phyloP scores from a whole-genome alignment of 2,329 filamentous ascomycete genomes.

The Colletotrichum sansevieriae region DNA sequence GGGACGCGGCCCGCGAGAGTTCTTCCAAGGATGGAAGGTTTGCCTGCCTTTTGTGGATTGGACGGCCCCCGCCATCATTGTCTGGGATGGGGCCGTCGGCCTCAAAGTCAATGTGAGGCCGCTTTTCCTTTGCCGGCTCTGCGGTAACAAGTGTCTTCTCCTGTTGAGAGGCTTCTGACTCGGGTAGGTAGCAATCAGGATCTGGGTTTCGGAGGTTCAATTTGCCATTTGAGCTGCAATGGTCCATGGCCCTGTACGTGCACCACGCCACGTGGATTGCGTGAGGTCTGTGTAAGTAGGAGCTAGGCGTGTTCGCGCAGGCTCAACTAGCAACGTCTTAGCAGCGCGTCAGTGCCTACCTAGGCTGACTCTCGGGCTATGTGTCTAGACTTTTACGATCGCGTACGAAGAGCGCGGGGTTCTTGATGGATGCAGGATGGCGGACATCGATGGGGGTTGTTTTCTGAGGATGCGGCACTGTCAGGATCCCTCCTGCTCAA shows the following conservation, averaged over 20 bases:
- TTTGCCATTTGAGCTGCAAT: background rate
- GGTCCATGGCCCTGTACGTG: background rate
- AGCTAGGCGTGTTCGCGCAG: background rate
- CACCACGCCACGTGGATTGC: constrained; percentile 13
- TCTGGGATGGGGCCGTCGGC: constrained; percentile 14
- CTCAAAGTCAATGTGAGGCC: constrained; percentile 26
- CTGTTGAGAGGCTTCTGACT: background rate
- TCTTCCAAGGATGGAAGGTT: constrained; percentile 21
- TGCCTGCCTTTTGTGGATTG: background rate
- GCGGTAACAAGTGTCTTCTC: background rate
- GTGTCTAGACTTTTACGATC: background rate
- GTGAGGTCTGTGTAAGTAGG: constrained; percentile 1
- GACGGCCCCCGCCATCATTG: background rate
- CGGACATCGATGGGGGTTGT: background rate
- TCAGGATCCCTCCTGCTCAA: background rate
- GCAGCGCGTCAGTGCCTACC: background rate
- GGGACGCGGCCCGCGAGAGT: constrained; percentile 25
- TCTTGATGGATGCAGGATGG: background rate
- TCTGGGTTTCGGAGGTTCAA: background rate
- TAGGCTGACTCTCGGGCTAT: constrained; percentile 2
- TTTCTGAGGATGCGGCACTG: background rate
- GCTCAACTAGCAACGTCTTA: background rate
- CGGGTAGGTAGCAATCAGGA: background rate
- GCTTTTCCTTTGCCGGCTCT: background rate
- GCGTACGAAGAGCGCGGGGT: background rate